Evolutionary conservation across 2,329 filamentous ascomycete species (phyloP), one percentile per base, ranked within the genome.

Genomic region (Diaporthe helianthi): DNA sequence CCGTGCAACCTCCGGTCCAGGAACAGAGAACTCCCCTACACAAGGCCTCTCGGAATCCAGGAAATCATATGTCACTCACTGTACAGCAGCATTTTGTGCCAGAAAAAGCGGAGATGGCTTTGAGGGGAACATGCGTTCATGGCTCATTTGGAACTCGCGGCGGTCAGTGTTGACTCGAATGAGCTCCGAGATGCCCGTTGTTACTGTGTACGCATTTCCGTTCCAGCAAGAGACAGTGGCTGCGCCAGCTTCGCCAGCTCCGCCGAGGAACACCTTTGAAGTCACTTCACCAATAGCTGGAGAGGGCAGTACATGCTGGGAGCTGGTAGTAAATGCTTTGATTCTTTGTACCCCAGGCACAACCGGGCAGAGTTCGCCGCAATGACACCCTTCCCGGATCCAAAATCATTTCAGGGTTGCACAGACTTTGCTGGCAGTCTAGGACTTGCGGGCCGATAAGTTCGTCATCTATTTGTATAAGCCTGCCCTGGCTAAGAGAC

Each of bases 401-500:
- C 36, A 47, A 55, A 63, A 33, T 29, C 52, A 47, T 46, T 53
- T 54, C 46, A 54, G 51, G 61, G 69, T 72, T 71, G 69, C 61
- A 68, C 13, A 64, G 52, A 41, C 36, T 54, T 51, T 71, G 65
- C 65, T 66, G 49, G 58, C 58, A 49, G 36, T 63, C 58, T 63
- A 70, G 71, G 71, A 68, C 69, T 51, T 67, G 66, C 71, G 71
- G 71, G 53, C 65, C 71, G 71, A 69, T n/a, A 64, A 71, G 69
- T 64, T 67, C n/a, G 46, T 53, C 65, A 46, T 70, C 52, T 67
- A 69, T 47, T 69, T 46, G 44, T 63, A 41, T 49, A 31, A 46
- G 31, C 54, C 61, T 63, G 55, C 9, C 63, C 51, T 36, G 53
- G 61, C 13, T 52, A 46, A 17, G 36, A 71, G 44, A 26, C 49